A percentile compares a stretch with the other conserved stretches of the same genome.
phyloP scores from a whole-genome alignment of 2,329 filamentous ascomycete species.

The Xylaria sp. region DNA sequence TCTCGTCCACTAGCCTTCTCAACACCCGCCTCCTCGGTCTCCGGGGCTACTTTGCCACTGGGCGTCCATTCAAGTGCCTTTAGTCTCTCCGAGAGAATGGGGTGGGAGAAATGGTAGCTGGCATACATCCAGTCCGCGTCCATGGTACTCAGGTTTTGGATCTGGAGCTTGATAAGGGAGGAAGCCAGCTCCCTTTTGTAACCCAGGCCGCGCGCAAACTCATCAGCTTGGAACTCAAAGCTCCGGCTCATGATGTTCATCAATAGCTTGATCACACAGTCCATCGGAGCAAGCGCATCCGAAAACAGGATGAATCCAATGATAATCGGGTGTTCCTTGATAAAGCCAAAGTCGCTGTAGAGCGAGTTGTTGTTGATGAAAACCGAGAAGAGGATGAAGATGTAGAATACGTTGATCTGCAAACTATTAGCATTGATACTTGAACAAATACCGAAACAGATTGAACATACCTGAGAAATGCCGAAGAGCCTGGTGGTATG shows the following conservation, averaged over 20 bases:
- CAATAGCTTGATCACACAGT: slow-evolving; percentile 88
- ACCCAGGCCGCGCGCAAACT: slow-evolving; percentile 82
- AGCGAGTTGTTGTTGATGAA: slow-evolving; percentile 95
- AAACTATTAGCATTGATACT: slow-evolving; percentile 35
- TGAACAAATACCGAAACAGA: not conserved
- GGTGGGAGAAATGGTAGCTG: slow-evolving; percentile 98
- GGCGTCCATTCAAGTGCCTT: slow-evolving; percentile 89
- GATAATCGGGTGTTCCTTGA: slow-evolving; percentile 82
- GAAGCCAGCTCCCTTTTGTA: slow-evolving; percentile 81
- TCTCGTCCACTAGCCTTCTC: slow-evolving; percentile 77
- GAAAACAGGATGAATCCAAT: slow-evolving; percentile 98
- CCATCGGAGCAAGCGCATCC: slow-evolving; percentile 91
- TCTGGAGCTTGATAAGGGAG: slow-evolving; percentile 94
- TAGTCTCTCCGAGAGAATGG: slow-evolving; percentile 90
- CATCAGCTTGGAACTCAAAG: slow-evolving; percentile 96
- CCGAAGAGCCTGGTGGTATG: slow-evolving; percentile 91
- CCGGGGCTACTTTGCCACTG: slow-evolving; percentile 55
- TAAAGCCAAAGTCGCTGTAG: slow-evolving; percentile 90
- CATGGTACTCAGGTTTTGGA: slow-evolving; percentile 98
- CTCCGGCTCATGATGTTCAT: slow-evolving; percentile 95
- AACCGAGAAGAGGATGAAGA: slow-evolving; percentile 93
- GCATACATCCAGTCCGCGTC: slow-evolving; percentile 98
- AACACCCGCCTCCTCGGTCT: slow-evolving; percentile 55
- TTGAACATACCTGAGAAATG: slow-evolving; percentile 71
- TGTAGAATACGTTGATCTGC: slow-evolving; percentile 91